Evolutionary conservation across 2,329 filamentous ascomycete genomes (phyloP).

Genomic region (Cordyceps militaris): DNA sequence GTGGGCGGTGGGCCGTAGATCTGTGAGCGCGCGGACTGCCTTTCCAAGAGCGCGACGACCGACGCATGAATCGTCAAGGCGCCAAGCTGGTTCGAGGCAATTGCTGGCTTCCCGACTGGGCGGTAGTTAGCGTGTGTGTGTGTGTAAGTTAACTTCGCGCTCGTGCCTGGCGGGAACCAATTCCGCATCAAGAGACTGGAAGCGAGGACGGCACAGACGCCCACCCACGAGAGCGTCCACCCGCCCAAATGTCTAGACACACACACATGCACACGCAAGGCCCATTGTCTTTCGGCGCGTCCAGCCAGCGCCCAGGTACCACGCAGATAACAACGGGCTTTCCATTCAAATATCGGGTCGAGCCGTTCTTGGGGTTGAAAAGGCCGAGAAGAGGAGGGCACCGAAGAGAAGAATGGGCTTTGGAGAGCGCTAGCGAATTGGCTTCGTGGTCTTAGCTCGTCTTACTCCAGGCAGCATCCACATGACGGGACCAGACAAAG

Average conservation of each 20-base stretch:
- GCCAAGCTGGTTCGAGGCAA: neutral
- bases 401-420: neutral
- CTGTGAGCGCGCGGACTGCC: neutral
- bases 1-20: constrained; percentile 5
- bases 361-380: neutral
- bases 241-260: neutral
- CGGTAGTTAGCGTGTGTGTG: neutral
- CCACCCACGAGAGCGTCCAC: neutral
- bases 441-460: constrained; percentile 1
- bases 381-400: neutral
- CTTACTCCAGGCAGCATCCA: neutral
- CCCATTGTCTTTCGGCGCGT: neutral
- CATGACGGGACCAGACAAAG: neutral
- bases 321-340: too few relatives aligned
- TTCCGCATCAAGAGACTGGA: neutral
- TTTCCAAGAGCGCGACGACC: neutral
- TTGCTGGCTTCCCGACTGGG: neutral
- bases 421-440: neutral
- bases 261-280: neutral
- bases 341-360: constrained; percentile 9
- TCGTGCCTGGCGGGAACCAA: neutral
- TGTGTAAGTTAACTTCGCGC: neutral
- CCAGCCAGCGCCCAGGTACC: neutral
- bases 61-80: neutral
- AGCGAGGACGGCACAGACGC: neutral